Evolutionary conservation across 805 yeast species (phyloP).

Genomic region (Candida sphagnicola): DNA sequence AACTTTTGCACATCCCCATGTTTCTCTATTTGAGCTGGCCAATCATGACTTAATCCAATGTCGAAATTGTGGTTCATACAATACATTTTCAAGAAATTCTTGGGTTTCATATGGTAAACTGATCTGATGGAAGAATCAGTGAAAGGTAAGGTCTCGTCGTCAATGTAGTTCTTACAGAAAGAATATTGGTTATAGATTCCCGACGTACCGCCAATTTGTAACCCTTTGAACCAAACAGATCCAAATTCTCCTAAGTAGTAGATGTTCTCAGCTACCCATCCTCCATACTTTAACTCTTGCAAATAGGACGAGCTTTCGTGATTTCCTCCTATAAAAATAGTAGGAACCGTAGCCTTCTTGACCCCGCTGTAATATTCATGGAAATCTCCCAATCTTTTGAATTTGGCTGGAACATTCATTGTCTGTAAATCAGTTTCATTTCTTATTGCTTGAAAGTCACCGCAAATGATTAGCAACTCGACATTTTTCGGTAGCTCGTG

Average conservation of each 20-base stretch:
- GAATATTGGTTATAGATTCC: slow-evolving; percentile 65
- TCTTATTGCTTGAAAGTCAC: slow-evolving; percentile 87
- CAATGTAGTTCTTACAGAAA: slow-evolving; percentile 39
- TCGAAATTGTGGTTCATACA: slow-evolving; percentile 40
- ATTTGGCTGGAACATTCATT: slow-evolving; percentile 78
- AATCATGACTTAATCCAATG: slow-evolving; percentile 79
- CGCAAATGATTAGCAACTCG: slow-evolving; percentile 66
- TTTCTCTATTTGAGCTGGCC: slow-evolving; percentile 81
- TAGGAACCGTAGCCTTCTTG: slow-evolving; percentile 64
- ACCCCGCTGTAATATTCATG: slow-evolving; percentile 61
- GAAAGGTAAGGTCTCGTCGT: slow-evolving; percentile 47
- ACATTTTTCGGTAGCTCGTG: slow-evolving; percentile 12
- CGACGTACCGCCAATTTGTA: slow-evolving; percentile 75
- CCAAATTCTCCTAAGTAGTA: slow-evolving; percentile 81
- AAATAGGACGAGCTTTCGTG: slow-evolving; percentile 86
- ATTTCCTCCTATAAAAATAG: slow-evolving; percentile 90
- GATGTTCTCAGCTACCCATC: slow-evolving; percentile 88
- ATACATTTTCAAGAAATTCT: slow-evolving; percentile 55
- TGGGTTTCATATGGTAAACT: slow-evolving; percentile 70
- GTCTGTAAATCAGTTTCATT: slow-evolving; percentile 58
- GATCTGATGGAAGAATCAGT: slow-evolving; percentile 45
- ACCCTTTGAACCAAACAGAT: slow-evolving; percentile 68
- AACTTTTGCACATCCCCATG: slow-evolving; percentile 56
- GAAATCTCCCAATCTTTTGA: slow-evolving; percentile 74
- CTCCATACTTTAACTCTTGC: slow-evolving; percentile 73